Conservation (phyloP, 352 stramenopile species). For the Pythium pectinolyticum region DNA sequence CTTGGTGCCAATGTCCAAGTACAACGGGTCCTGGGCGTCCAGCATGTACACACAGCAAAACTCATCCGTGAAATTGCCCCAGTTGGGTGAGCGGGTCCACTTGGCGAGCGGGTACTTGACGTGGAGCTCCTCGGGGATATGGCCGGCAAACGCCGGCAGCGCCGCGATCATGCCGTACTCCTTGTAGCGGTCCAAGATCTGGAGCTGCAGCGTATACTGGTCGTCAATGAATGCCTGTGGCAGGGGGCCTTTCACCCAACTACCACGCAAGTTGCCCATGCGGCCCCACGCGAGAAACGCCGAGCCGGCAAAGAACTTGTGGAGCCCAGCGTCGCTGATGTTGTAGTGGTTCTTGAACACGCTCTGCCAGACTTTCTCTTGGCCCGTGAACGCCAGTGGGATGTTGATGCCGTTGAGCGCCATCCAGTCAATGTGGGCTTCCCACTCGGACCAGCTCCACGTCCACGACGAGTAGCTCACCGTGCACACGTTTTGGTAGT, state of each 20-base stretch:
- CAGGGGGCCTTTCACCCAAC: slow-evolving; percentile 80
- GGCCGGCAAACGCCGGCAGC: slow-evolving; percentile 87
- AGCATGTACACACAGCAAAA: slow-evolving; percentile 87
- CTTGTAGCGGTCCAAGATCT: slow-evolving; percentile 84
- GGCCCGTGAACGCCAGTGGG: slow-evolving; percentile 86
- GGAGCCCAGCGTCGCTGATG: slow-evolving; percentile 65
- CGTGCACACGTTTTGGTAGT: slow-evolving; percentile 93
- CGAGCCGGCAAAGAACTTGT: slow-evolving; percentile 88
- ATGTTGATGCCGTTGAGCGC: slow-evolving; percentile 93
- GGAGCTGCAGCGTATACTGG: slow-evolving; percentile 72
- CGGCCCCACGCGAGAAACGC: slow-evolving; percentile 89
- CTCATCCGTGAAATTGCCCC: slow-evolving; percentile 74
- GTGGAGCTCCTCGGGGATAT: slow-evolving; percentile 86
- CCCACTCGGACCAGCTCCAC: slow-evolving; percentile 89
- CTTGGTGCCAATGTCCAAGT: slow-evolving; percentile 69
- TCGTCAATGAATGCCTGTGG: slow-evolving; percentile 83
- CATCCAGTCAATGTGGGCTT: slow-evolving; percentile 92
- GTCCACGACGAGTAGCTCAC: slow-evolving; percentile 90
- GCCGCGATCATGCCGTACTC: slow-evolving; percentile 89
- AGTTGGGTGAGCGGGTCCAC: slow-evolving; percentile 80
- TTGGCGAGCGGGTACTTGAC: slow-evolving; percentile 68
- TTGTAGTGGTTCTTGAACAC: slow-evolving; percentile 85
- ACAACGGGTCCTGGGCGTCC: slow-evolving; percentile 79
- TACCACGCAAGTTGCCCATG: slow-evolving; percentile 89
- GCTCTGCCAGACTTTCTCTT: slow-evolving; percentile 88